These are phyloP conservation scores for Alternaria consortialis DNA, from an alignment of 2,329 filamentous ascomycete species.

Conservation along the genomic window DNA sequence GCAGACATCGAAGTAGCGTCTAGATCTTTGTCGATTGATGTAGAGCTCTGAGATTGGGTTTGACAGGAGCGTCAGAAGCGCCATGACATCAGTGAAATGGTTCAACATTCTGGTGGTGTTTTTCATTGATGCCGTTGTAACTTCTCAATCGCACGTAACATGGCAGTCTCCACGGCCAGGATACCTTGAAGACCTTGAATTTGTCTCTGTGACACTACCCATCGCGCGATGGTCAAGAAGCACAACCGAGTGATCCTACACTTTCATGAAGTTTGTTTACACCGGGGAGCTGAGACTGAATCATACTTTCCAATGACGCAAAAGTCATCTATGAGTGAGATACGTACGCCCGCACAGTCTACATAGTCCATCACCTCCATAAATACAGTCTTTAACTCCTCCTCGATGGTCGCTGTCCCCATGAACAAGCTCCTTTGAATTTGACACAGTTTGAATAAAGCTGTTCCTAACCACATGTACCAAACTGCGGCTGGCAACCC, in stretches of 20 bases:
- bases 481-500: constrained; percentile 36
- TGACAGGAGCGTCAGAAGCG: background rate
- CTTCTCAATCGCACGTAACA: background rate
- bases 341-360: background rate
- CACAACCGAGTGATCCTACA: background rate
- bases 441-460: background rate
- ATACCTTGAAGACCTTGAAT: background rate
- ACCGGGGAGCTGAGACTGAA: background rate
- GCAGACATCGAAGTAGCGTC: background rate
- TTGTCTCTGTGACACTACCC: background rate
- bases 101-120: background rate
- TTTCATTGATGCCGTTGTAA: background rate
- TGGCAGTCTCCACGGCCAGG: background rate
- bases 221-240: background rate
- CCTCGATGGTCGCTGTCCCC: background rate
- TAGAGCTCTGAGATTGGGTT: background rate
- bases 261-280: background rate
- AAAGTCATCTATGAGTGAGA: background rate
- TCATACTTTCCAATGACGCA: background rate
- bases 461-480: constrained; percentile 22
- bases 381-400: background rate
- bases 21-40: background rate
- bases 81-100: background rate
- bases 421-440: background rate
- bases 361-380: background rate